Evolutionary conservation across 129 eudicot species (phyloP).

Genomic region (Arctium minus): DNA sequence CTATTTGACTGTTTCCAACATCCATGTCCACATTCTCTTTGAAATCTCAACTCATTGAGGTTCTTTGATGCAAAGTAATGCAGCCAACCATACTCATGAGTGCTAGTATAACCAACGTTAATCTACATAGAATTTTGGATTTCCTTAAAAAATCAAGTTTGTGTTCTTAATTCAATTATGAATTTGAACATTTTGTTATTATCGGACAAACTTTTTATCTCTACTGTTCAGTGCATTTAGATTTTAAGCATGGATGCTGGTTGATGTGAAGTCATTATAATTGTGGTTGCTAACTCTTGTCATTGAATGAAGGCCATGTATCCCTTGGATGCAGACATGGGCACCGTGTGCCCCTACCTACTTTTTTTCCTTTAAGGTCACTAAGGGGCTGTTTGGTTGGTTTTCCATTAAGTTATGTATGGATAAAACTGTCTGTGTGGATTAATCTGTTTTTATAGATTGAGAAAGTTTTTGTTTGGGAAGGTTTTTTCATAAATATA

Average conservation of each 20-base stretch:
- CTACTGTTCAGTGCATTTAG: neutral
- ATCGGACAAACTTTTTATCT: constrained; percentile 1
- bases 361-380: constrained; percentile 13
- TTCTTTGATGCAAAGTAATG: neutral
- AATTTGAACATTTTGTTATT: neutral
- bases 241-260: constrained; percentile 4
- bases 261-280: constrained; percentile 6
- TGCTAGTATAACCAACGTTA: neutral
- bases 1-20: neutral
- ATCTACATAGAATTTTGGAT: neutral
- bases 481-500: too few species aligned
- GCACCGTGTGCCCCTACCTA: constrained; percentile 24
- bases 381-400: too few species aligned
- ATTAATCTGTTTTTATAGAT: too few species aligned
- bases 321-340: constrained; percentile 15
- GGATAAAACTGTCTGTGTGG: too few species aligned
- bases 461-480: too few species aligned
- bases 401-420: too few species aligned
- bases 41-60: neutral
- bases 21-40: neutral
- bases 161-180: neutral
- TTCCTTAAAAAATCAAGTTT: neutral
- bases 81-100: neutral
- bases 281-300: neutral
- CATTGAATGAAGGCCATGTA: constrained; percentile 17